Percentiles rank a stretch among this genome's conserved stretches.
Evolutionary conservation across 768 basidiomycete species (phyloP).

Genomic region (Kwoniella europaea): DNA sequence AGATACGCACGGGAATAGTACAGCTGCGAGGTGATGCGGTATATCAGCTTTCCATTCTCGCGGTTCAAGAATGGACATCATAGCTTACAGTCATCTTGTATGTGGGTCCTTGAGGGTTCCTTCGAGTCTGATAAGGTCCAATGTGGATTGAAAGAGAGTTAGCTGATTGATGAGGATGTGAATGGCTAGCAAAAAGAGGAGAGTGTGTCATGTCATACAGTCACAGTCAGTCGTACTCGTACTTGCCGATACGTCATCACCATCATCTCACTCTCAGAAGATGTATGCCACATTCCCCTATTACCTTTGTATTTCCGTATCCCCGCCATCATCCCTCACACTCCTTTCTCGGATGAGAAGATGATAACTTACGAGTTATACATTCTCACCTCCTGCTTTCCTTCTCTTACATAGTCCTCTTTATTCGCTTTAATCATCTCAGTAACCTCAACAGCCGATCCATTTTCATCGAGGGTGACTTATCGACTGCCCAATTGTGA

Average conservation of each 20-base stretch:
- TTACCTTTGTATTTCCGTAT: slow-evolving; percentile 6
- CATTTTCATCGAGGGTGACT: too few relatives aligned
- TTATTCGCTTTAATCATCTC: too few relatives aligned
- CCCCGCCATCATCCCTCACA: neutral
- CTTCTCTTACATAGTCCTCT: too few relatives aligned
- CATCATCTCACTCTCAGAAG: too few relatives aligned
- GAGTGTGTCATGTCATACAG: neutral
- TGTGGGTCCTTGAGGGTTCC: neutral
- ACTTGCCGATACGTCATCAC: slow-evolving; percentile 6
- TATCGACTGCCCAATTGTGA: too few relatives aligned
- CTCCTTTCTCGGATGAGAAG: slow-evolving; percentile 3
- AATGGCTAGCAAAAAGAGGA: neutral
- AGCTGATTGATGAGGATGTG: neutral
- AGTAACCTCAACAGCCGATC: too few relatives aligned
- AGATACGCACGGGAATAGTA: slow-evolving; percentile 51
- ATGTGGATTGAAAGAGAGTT: neutral
- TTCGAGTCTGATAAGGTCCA: neutral
- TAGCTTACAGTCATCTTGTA: slow-evolving; percentile 13
- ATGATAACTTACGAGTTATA: neutral
- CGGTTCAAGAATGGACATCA: neutral
- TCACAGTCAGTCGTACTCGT: too few relatives aligned
- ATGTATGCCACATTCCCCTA: slow-evolving; percentile 1
- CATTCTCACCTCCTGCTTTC: too few relatives aligned
- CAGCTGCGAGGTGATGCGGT: slow-evolving; percentile 32
- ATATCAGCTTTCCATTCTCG: neutral